Evolutionary conservation across 2,329 filamentous ascomycete genomes (phyloP).

Genomic region (Ophiocordyceps camponoti-saundersi): DNA sequence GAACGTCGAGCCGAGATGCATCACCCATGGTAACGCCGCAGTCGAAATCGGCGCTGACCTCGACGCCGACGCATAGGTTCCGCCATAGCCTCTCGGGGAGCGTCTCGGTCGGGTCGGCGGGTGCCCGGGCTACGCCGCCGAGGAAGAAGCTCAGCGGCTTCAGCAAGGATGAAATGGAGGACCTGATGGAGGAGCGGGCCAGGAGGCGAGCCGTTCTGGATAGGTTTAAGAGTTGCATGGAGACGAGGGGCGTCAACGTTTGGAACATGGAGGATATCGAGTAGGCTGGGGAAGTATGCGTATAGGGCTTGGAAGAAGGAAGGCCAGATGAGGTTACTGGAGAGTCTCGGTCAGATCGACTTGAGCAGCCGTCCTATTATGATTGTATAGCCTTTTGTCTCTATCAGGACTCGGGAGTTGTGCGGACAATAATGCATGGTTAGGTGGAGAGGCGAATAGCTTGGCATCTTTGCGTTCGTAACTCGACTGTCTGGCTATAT

Average conservation of each 20-base stretch:
- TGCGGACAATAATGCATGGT: too few relatives aligned
- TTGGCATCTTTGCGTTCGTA: too few relatives aligned
- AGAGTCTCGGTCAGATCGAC: too few relatives aligned
- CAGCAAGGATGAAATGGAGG: constrained; percentile 38
- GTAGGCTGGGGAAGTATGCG: constrained; percentile 8
- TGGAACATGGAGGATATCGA: constrained; percentile 32
- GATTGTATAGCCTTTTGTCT: too few relatives aligned
- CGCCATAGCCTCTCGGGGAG: constrained; percentile 20
- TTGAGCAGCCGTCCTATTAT: too few relatives aligned
- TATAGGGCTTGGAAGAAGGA: too few relatives aligned
- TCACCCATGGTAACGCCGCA: constrained; percentile 24
- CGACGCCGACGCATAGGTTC: constrained; percentile 21
- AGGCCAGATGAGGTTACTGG: too few relatives aligned
- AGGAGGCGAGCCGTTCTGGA: constrained; percentile 33
- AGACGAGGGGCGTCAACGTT: constrained; percentile 31
- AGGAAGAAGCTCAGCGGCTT: constrained; percentile 47
- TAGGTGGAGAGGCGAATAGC: too few relatives aligned
- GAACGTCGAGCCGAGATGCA: constrained; percentile 24
- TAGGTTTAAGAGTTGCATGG: constrained; percentile 31
- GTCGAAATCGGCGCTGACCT: constrained; percentile 24
- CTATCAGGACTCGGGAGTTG: too few relatives aligned
- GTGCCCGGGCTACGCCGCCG: constrained; percentile 26
- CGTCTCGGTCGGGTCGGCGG: constrained; percentile 20
- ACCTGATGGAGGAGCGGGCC: constrained; percentile 35
- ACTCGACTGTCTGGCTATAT: too few relatives aligned